Evolutionary conservation across 1,284 basidiomycete genomes (phyloP).

Genomic region (Schizophyllum amplum): DNA sequence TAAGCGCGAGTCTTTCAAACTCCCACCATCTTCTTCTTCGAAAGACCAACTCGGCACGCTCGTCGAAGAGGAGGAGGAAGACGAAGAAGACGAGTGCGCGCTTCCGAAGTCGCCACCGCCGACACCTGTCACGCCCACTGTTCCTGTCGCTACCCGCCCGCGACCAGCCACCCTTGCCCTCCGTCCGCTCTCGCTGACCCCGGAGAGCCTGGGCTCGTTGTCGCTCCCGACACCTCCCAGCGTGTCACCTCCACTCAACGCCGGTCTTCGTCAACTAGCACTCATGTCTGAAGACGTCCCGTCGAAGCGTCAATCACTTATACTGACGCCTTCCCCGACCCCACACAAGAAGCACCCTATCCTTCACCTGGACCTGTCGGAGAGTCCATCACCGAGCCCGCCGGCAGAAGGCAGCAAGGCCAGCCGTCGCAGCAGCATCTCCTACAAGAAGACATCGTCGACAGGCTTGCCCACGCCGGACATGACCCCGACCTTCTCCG

Average conservation of each 20-base stretch:
- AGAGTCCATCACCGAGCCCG: slow-evolving; percentile 10
- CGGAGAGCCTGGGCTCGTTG: slow-evolving; percentile 27
- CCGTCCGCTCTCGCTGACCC: slow-evolving; percentile 62
- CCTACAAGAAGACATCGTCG: slow-evolving; percentile 49
- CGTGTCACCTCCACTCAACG: not conserved
- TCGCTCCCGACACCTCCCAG: not conserved
- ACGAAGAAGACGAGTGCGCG: slow-evolving; percentile 35
- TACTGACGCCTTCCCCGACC: not conserved
- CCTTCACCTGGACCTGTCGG: slow-evolving; percentile 20
- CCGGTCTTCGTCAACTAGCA: not conserved
- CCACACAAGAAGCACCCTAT: not conserved
- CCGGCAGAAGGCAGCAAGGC: slow-evolving; percentile 19
- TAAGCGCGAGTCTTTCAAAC: slow-evolving; percentile 76
- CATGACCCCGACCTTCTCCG: slow-evolving; percentile 53
- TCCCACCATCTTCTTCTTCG: slow-evolving; percentile 45
- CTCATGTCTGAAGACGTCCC: not conserved
- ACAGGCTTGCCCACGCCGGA: slow-evolving; percentile 61
- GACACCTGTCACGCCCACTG: slow-evolving; percentile 16
- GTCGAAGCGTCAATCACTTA: not conserved
- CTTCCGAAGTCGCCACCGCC: slow-evolving; percentile 12
- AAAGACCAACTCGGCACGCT: slow-evolving; percentile 73
- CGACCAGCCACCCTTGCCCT: slow-evolving; percentile 52
- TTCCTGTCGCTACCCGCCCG: slow-evolving; percentile 30
- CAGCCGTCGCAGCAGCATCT: slow-evolving; percentile 50
- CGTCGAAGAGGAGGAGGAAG: slow-evolving; percentile 76